phyloP scores from a whole-genome alignment of 2,329 filamentous ascomycete species.

The Fusarium sp. region DNA sequence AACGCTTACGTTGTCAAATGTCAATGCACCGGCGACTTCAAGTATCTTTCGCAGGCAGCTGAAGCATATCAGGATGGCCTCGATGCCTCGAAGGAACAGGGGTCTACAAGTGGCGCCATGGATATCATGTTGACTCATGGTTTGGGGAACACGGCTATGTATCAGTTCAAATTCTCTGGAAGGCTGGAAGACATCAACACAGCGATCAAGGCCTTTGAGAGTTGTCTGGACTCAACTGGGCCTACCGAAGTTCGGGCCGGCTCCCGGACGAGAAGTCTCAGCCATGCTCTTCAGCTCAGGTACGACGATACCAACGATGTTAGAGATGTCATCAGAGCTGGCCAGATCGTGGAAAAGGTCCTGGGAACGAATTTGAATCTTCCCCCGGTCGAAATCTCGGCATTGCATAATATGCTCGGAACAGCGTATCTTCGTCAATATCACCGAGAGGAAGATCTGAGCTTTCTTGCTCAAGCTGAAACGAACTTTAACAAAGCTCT shows the following conservation, averaged over 20 bases:
- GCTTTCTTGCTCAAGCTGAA: not conserved
- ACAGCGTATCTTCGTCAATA: not conserved
- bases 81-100: not conserved
- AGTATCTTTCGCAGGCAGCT: not conserved
- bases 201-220: not conserved
- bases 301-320: not conserved
- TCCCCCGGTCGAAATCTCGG: not conserved
- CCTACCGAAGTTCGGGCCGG: not conserved
- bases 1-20: not conserved
- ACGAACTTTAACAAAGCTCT: not conserved
- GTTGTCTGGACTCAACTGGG: not conserved
- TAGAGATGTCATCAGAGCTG: not conserved
- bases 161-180: not conserved
- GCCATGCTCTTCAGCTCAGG: not conserved
- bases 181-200: not conserved
- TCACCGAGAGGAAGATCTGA: not conserved
- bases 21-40: not conserved
- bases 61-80: not conserved
- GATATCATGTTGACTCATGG: not conserved
- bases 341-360: not conserved
- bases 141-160: not conserved
- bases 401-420: not conserved
- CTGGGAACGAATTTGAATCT: not conserved
- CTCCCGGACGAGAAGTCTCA: not conserved
- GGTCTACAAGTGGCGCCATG: accelerated